These are phyloP conservation scores for Colletotrichum acutatum DNA, from an alignment of 2,329 filamentous ascomycete genomes.

Conservation along the genomic window DNA sequence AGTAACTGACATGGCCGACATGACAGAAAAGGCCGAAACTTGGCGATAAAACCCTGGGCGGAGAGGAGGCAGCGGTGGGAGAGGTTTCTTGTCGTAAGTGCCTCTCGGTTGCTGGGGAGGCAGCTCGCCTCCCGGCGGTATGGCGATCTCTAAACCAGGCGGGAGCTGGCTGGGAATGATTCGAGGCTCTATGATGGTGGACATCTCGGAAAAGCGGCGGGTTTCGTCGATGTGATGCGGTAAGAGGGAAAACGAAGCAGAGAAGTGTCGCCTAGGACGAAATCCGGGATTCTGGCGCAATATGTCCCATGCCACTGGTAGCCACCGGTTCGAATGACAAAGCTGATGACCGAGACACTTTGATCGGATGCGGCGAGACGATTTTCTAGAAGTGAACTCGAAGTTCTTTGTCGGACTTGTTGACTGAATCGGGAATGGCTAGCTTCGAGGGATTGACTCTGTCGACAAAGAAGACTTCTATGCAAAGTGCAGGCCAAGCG, in stretches of 20 bases:
- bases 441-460: conserved; percentile 19
- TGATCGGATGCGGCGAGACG: conserved; percentile 21
- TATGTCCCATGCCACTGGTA: conserved; percentile 33
- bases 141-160: conserved; percentile 37
- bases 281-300: conserved; percentile 30
- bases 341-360: conserved; percentile 22
- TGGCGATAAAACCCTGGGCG: conserved; percentile 17
- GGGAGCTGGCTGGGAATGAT: conserved; percentile 31
- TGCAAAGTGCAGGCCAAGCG: conserved; percentile 10
- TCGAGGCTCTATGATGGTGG: conserved; percentile 24
- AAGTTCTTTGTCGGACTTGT: conserved; percentile 19
- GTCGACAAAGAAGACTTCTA: conserved; percentile 21
- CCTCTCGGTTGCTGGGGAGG: conserved; percentile 34
- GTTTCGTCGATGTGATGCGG: not conserved
- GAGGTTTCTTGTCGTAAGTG: conserved; percentile 40
- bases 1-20: conserved; percentile 1
- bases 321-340: conserved; percentile 22
- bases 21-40: conserved; percentile 20
- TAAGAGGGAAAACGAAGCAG: not conserved
- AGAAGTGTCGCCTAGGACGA: conserved; percentile 12
- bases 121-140: conserved; percentile 36
- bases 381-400: conserved; percentile 29
- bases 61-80: conserved; percentile 40
- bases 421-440: conserved; percentile 29
- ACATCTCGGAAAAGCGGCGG: not conserved